A percentile compares a stretch with the other conserved stretches of the same genome.
Conservation (phyloP, 148 eudicot genomes). For the Chenopodium formosanum region DNA sequence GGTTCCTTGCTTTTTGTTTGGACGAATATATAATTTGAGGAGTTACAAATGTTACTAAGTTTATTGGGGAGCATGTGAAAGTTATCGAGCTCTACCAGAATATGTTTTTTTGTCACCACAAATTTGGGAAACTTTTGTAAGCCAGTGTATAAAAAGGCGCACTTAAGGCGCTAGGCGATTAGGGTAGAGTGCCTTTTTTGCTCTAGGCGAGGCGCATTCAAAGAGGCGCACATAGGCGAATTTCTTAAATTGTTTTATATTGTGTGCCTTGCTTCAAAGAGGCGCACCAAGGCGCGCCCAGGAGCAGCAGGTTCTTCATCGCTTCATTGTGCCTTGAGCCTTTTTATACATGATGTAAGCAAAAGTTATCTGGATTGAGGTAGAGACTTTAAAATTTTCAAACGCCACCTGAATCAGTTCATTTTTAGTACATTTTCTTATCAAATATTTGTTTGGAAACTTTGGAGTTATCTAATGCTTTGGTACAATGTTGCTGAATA, state of each 20-base stretch:
- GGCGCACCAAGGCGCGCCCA: too few species aligned
- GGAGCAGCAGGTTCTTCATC: too few species aligned
- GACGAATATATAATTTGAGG: background rate
- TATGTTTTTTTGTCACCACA: background rate
- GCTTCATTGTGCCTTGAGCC: too few species aligned
- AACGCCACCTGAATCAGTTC: background rate
- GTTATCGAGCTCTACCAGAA: background rate
- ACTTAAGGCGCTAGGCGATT: too few species aligned
- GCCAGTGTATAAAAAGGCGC: background rate
- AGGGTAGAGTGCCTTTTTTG: too few species aligned
- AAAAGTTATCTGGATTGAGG: background rate
- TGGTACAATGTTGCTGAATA: background rate
- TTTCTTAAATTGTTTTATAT: too few species aligned
- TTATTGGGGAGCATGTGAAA: background rate
- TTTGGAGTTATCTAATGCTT: background rate
- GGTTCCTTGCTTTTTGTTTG: background rate
- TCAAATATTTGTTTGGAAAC: background rate
- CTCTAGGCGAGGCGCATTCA: too few species aligned
- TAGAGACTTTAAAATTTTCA: background rate
- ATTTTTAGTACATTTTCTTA: background rate
- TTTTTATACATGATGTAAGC: background rate
- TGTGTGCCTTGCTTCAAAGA: too few species aligned
- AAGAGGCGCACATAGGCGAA: too few species aligned
- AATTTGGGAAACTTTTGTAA: background rate
- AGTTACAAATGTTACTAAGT: background rate